Conservation (phyloP, 2,329 filamentous ascomycete genomes). For the Pseudofabraea citricarpa region DNA sequence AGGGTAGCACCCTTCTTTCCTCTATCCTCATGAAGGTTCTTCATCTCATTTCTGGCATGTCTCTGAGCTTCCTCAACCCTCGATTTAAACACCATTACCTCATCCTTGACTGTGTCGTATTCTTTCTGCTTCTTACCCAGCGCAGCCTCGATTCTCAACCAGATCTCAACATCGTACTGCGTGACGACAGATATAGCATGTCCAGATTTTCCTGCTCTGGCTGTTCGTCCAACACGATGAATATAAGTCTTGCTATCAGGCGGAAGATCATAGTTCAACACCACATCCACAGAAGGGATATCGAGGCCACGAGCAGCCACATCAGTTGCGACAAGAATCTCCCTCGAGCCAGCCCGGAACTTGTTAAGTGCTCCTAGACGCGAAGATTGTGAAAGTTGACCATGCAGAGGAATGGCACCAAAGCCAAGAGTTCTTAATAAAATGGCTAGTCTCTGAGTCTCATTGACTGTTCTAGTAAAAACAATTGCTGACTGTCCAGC, state of each 20-base stretch:
- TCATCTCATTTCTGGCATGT: constrained; percentile 75
- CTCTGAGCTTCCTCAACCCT: constrained; percentile 81
- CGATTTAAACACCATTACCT: constrained; percentile 76
- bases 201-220: constrained; percentile 79
- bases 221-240: constrained; percentile 83
- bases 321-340: constrained; percentile 89
- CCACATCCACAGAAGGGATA: constrained; percentile 85
- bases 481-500: constrained; percentile 83
- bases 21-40: constrained; percentile 67
- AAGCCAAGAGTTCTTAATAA: constrained; percentile 81
- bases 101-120: constrained; percentile 69
- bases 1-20: constrained; percentile 40
- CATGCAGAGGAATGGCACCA: constrained; percentile 86
- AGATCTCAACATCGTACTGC: constrained; percentile 83
- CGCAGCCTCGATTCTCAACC: constrained; percentile 74
- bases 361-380: constrained; percentile 87
- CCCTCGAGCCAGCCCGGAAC: constrained; percentile 73
- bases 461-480: constrained; percentile 88
- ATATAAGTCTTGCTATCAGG: constrained; percentile 87
- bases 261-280: constrained; percentile 82
- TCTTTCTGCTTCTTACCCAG: constrained; percentile 72
- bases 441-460: constrained; percentile 81
- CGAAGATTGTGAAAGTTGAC: constrained; percentile 81
- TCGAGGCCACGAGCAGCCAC: constrained; percentile 91
- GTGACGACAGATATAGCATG: constrained; percentile 77